These are phyloP conservation scores for Panicum hallii DNA, from an alignment of 202 grass and related monocot species.

Conservation along the genomic window DNA sequence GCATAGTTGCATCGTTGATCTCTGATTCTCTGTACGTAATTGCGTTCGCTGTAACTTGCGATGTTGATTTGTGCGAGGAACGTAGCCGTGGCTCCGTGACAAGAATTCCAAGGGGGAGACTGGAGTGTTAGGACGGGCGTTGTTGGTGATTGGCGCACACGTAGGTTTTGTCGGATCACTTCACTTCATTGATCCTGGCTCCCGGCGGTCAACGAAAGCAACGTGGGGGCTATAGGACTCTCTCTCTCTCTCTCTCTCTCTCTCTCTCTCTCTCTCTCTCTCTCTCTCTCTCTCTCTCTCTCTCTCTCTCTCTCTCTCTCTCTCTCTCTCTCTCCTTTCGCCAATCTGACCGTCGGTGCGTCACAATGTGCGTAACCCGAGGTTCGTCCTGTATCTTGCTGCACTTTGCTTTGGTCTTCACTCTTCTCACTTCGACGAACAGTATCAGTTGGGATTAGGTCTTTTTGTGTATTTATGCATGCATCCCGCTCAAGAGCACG, in stretches of 20 bases:
- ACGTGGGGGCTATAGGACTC: too few species aligned
- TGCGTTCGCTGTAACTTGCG: constrained; percentile 4
- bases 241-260: too few species aligned
- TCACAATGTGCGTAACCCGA: background rate
- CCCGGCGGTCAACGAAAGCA: constrained; percentile 39
- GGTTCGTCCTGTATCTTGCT: background rate
- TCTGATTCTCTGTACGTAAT: constrained; percentile 44
- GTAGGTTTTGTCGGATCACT: constrained; percentile 29
- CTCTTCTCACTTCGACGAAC: too few species aligned
- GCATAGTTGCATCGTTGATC: constrained; percentile 14
- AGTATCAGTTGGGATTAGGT: too few species aligned
- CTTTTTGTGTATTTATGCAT: too few species aligned
- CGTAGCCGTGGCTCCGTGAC: background rate
- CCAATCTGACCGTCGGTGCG: background rate
- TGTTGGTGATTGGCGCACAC: constrained; percentile 2
- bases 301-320: too few species aligned
- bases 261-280: too few species aligned
- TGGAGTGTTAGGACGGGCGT: background rate
- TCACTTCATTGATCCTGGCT: constrained; percentile 1
- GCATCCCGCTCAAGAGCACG: too few species aligned
- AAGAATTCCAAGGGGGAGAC: constrained; percentile 24
- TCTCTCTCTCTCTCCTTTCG: background rate
- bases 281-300: too few species aligned
- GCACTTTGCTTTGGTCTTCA: background rate
- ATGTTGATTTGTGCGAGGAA: background rate